These are phyloP conservation scores for Citrus inodora DNA, from an alignment of 345 rosid species.

Conservation along the genomic window DNA sequence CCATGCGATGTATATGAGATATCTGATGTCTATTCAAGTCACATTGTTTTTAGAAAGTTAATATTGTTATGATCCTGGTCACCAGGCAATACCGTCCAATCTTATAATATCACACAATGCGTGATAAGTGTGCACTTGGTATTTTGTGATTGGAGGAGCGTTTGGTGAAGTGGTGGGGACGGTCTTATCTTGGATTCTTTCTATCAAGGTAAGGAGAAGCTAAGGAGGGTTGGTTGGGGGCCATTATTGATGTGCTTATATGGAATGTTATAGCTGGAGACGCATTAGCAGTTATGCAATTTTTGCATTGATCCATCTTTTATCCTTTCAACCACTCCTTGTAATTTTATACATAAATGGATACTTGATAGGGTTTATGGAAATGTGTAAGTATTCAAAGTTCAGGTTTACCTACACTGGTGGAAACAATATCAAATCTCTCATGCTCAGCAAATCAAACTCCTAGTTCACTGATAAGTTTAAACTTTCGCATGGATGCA, in stretches of 20 bases:
- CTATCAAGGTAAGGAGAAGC: neutral
- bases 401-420: too few species aligned
- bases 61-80: neutral
- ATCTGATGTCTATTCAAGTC: neutral
- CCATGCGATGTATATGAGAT: neutral
- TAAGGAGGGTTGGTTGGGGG: neutral
- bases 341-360: neutral
- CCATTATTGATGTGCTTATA: neutral
- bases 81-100: neutral
- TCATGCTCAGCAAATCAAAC: too few species aligned
- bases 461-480: neutral
- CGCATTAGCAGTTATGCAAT: neutral
- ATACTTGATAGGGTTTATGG: neutral
- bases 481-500: neutral
- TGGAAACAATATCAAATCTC: too few species aligned
- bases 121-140: neutral
- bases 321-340: neutral
- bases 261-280: too few species aligned
- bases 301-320: neutral
- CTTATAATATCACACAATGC: neutral
- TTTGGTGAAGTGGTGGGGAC: neutral
- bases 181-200: neutral
- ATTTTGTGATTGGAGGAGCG: neutral
- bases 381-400: neutral
- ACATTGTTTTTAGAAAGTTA: neutral